These are phyloP conservation scores for Solanum microdontum DNA, from an alignment of 257 asterid species.

Conservation along the genomic window DNA sequence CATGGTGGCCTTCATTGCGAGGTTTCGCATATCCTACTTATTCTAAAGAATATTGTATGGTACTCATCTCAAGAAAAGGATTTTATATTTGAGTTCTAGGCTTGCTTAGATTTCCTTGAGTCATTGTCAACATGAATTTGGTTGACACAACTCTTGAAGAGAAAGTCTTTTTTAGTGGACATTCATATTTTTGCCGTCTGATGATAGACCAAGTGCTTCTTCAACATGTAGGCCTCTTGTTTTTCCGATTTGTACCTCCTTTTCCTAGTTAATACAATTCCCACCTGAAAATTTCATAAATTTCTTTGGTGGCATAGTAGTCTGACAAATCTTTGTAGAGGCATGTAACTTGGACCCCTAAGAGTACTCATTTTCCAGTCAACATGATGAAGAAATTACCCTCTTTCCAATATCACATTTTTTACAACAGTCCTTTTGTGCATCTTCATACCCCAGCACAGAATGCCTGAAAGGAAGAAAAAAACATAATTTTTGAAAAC, in stretches of 20 bases:
- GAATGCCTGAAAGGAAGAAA: conserved; percentile 35
- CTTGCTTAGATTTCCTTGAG: neutral
- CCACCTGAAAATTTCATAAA: neutral
- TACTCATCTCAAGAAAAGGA: neutral
- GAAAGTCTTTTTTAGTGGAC: neutral
- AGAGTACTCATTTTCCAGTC: neutral
- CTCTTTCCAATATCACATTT: conserved; percentile 11
- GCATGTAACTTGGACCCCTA: neutral
- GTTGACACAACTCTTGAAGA: neutral
- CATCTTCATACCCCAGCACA: conserved; percentile 10
- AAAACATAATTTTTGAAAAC: neutral
- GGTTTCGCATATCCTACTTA: neutral
- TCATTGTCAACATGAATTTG: neutral
- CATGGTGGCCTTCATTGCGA: neutral
- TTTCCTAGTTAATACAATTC: neutral
- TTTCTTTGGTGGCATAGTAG: neutral
- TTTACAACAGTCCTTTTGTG: conserved; percentile 21
- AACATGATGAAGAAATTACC: conserved; percentile 4
- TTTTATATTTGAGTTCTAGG: neutral
- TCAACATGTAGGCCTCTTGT: neutral
- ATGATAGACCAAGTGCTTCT: too few species aligned
- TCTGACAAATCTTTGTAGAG: conserved; percentile 1
- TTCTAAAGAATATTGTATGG: neutral
- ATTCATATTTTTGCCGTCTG: too few species aligned
- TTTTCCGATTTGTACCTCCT: neutral